Evolutionary conservation across 169 alveolate species (phyloP).

Genomic region (Plasmodium vivax): DNA sequence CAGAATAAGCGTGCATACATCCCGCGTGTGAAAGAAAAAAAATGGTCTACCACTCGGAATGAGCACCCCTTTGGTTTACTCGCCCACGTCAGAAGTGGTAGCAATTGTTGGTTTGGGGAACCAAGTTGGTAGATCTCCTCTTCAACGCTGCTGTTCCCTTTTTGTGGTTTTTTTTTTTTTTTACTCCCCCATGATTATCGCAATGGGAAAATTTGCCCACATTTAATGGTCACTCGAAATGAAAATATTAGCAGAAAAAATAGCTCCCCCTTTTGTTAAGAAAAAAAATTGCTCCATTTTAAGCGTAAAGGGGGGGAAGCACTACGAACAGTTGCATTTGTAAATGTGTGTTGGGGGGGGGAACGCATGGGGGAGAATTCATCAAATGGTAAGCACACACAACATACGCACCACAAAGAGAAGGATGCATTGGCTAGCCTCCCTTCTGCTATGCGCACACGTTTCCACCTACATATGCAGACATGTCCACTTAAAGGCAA

Average conservation of each 20-base stretch:
- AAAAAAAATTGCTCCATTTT: neutral
- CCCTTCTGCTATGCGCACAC: neutral
- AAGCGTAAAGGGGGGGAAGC: neutral
- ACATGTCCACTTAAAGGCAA: conserved; percentile 10
- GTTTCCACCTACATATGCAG: conserved; percentile 19
- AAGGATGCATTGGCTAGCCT: conserved; percentile 18
- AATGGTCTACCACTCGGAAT: neutral
- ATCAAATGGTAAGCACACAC: neutral
- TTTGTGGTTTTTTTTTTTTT: neutral
- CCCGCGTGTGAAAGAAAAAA: neutral
- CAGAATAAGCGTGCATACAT: neutral
- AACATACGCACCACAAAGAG: neutral
- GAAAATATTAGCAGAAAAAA: neutral
- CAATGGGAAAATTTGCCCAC: neutral
- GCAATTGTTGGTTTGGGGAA: neutral
- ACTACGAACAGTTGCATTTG: neutral
- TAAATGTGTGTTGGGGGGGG: neutral
- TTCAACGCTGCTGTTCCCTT: neutral
- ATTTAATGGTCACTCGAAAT: neutral
- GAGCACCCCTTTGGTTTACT: neutral
- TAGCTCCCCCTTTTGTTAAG: neutral
- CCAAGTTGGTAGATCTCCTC: neutral
- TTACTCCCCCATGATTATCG: neutral
- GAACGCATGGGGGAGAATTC: neutral
- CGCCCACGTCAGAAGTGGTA: neutral